phyloP scores from a whole-genome alignment of 1,139 yeast genomes.

The Hemisphaericaspora xylofermentans region DNA sequence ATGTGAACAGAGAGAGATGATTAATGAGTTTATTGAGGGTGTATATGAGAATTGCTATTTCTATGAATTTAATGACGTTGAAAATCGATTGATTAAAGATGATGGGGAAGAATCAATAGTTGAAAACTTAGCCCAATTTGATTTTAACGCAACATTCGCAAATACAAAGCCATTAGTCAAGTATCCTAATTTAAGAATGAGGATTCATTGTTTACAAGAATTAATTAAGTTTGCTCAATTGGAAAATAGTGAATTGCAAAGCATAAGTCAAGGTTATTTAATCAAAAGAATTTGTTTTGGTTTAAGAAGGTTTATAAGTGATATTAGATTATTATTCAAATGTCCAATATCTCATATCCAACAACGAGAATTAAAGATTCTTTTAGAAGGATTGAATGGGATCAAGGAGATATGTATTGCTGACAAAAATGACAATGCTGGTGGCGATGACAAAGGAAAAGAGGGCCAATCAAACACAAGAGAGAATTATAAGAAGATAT shows the following conservation, averaged over 20 bases:
- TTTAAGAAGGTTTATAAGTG: conserved; percentile 37
- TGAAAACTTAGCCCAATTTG: conserved; percentile 21
- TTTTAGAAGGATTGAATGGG: conserved; percentile 27
- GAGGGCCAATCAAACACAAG: conserved; percentile 3
- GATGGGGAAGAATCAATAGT: conserved; percentile 14
- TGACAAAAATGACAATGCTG: background rate
- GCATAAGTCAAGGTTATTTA: conserved; percentile 23
- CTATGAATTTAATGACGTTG: conserved; percentile 33
- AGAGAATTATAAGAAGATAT: conserved; percentile 15
- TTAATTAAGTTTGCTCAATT: conserved; percentile 26
- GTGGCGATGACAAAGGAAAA: background rate
- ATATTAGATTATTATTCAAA: conserved; percentile 26
- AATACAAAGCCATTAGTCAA: conserved; percentile 28
- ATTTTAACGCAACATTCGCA: conserved; percentile 33
- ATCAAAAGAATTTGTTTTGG: conserved; percentile 33
- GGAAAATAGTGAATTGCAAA: conserved; percentile 16
- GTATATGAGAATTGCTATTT: conserved; percentile 35
- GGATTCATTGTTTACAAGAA: conserved; percentile 33
- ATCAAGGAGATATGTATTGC: conserved; percentile 5
- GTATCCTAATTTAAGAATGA: conserved; percentile 25
- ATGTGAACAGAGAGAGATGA: conserved; percentile 21
- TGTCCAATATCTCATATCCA: conserved; percentile 41
- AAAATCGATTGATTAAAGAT: conserved; percentile 17
- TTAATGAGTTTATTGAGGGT: conserved; percentile 43
- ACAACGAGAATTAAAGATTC: conserved; percentile 29